Base-by-base conservation (phyloP, 208 protist genomes). In the Phytomonas sp. region DNA sequence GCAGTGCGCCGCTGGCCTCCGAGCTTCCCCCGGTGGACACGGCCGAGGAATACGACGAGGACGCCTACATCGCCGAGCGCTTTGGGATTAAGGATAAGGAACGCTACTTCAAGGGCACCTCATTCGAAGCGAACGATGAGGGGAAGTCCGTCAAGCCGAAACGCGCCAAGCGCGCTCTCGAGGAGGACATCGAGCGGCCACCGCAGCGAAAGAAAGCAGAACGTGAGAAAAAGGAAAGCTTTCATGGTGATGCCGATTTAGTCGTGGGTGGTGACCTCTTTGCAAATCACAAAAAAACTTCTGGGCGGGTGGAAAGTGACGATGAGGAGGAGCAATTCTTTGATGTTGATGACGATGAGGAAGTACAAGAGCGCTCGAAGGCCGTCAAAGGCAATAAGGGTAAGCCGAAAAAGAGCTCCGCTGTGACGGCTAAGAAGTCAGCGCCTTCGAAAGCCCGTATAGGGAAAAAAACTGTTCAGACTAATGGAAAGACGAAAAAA, bases 101-200 rank as follows among this genome's bases (percentile, higher is more conserved):
- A 32, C 73, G 65, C 34, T 93, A 86, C 82, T 95, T 95, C 74
- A 91, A 87, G 74, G 87, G 87, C 16, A 95, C 90, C 11, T 89
- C 87, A 33, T 66, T 93, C 45, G 45, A 56, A 63, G 77, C 81
- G n/a, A 82, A 82, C 42, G 84, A 92, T 8, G 89, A 70, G 61
- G 23, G 70, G 74, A 66, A 37, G 12, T 63, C 8, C 70, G 73
- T 7, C 65, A 69, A 29, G 42, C 49, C 29, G 52, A 65, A 31
- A 45, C 16, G 32, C 60, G 69, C 16, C 52, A 68, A 29, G 67
- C 61, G 3, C 74, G 68, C 14, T 10, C 30, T 33, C 60, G 75
- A 14, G 37, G 45, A 42, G 31, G 40, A 56, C 45, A 3, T 56
- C 16, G 65, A 59, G 26, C 31, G 14, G 67, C 34, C 11, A 63